Percentiles rank a stretch among this genome's conserved stretches.
phyloP scores from a whole-genome alignment of 345 rosid genomes.

The Dovyalis caffra region DNA sequence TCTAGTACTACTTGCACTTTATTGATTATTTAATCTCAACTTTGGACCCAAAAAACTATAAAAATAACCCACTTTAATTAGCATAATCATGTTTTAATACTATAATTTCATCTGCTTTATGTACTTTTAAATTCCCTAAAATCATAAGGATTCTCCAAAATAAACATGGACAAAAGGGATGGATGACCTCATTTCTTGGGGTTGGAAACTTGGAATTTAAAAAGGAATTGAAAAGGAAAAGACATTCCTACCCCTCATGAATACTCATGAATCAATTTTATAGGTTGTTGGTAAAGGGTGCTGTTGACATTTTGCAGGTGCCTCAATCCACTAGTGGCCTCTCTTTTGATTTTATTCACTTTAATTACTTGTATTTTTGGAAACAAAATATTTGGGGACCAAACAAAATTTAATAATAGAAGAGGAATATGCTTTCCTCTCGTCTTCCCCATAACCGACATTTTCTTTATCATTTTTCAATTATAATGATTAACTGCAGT shows the following conservation, averaged over 20 bases:
- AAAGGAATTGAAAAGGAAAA: background rate
- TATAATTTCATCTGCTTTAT: background rate
- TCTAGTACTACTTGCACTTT: background rate
- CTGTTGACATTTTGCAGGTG: background rate
- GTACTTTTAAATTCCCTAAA: background rate
- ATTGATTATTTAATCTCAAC: background rate
- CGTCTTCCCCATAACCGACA: constrained; percentile 17
- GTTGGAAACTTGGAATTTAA: background rate
- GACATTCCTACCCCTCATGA: background rate
- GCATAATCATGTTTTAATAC: background rate
- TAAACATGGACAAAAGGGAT: background rate
- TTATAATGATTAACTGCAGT: background rate
- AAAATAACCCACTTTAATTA: background rate
- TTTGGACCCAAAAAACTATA: background rate
- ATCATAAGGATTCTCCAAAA: background rate
- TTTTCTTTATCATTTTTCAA: background rate
- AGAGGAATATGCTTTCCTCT: constrained; percentile 15
- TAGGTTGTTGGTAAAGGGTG: background rate
- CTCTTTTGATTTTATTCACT: background rate
- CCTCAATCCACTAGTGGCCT: background rate
- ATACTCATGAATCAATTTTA: background rate
- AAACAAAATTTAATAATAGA: background rate
- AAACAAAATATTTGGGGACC: background rate
- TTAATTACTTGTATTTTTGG: no score
- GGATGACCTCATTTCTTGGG: background rate